Evolutionary conservation across 495 filamentous ascomycete genomes (phyloP), one percentile per base, ranked within the genome.

Genomic region (Hypoxylon fragiforme): DNA sequence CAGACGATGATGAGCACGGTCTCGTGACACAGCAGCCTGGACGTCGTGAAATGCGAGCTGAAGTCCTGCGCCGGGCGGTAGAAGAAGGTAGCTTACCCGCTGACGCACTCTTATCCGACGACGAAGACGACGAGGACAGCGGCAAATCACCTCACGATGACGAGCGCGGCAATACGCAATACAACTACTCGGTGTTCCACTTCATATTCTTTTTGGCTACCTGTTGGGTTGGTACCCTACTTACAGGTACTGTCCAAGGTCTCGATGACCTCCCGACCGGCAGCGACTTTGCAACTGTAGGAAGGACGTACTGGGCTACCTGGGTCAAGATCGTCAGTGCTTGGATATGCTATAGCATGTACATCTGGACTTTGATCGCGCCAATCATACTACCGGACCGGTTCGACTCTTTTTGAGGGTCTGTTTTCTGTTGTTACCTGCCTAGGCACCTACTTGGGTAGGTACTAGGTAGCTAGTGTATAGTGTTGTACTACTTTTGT

Each of bases 251-350:
- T 52, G 77, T 92, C 64, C 81, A 90, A 14, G 48, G 53, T 9
- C 16, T 62, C 7, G 56, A 68, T 14, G 78, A 83, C 3, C 43
- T 62, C n/a, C 73, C 78, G 46, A 67, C 71, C 19, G 67, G 70
- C 20, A 82, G 87, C 34, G 84, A 91, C 62, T 97, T 98, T 70
- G 87, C 88, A 3, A 87, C 94, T 0, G 92, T 98, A 13, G 94
- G 94, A 21, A 77, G 94, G 40, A 97, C 92, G 14, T 94, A 97
- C 75, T 95, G 92, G 85, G 94, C 94, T 15, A 96, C 90, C 73
- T 98, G 94, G 94, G 91, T 96, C 59, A 98, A 97, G 85, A 97
- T 98, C 69, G 84, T 97, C 41, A 96, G 91, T 73, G 85, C 92
- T 13, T 98, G 94, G 94, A 86, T 94, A 38, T 97, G 95, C 73